Conservation (phyloP, 352 stramenopile genomes). For the Phytopythium vexans region DNA sequence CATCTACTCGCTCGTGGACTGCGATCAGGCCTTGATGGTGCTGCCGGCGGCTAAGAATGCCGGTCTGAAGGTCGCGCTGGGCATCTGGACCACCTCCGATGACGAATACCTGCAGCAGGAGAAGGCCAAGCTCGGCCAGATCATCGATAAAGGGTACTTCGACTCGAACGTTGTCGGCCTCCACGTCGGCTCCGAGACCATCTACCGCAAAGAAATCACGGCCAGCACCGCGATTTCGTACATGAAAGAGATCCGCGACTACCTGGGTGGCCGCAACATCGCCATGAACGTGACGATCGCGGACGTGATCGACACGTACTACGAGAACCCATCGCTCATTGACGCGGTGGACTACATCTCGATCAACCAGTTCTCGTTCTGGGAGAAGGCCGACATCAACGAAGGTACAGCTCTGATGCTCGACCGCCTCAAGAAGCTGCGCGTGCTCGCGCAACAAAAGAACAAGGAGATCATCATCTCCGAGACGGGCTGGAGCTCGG, state of each 20-base stretch:
- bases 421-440: conserved; percentile 50
- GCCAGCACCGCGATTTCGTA: conserved; percentile 47
- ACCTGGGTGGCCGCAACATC: conserved; percentile 32
- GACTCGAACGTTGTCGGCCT: conserved; percentile 49
- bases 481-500: conserved; percentile 68
- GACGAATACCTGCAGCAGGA: conserved; percentile 40
- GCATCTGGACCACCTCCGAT: conserved; percentile 53
- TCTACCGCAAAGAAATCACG: conserved; percentile 63
- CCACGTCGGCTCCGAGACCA: conserved; percentile 60
- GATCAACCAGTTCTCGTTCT: conserved; percentile 83
- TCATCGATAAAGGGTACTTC: conserved; percentile 40
- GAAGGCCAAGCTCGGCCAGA: conserved; percentile 31
- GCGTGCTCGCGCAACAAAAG: conserved; percentile 34
- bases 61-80: conserved; percentile 52
- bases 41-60: conserved; percentile 40
- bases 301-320: conserved; percentile 71
- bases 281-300: conserved; percentile 62
- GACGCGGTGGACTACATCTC: conserved; percentile 64
- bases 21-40: conserved; percentile 39
- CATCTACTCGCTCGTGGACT: conserved; percentile 68
- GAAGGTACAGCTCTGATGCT: conserved; percentile 47
- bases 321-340: conserved; percentile 50
- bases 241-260: conserved; percentile 56
- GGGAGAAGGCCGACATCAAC: conserved; percentile 46
- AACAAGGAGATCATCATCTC: conserved; percentile 62